Evolutionary conservation across 768 basidiomycete species (phyloP), one percentile per base, ranked within the genome.

Genomic region (Neoboletus brunneissimus): DNA sequence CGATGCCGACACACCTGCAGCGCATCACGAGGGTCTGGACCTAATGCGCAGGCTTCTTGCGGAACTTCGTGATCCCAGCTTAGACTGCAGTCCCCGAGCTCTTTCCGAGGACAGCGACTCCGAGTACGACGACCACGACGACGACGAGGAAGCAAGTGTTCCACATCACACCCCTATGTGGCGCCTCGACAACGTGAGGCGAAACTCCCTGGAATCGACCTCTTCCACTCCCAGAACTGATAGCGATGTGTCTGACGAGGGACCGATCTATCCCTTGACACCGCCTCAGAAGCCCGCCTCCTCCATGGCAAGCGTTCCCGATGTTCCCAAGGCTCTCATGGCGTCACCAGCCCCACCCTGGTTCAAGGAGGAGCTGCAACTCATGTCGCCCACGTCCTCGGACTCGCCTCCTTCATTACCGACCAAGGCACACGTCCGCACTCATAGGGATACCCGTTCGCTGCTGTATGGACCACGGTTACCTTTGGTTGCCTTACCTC

Each of bases 11-110:
- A n/a, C 10, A 10, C 22, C 25, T 15, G 1, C 37, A 12, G 22
- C n/a, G 5, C 15, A 46, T 38, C 29, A 51, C 10, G 53, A 45
- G 5, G 51, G 51, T 11, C 10, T 3, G 25, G 53, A 60, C 23
- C 11, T 58, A 3, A 68, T 68, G 61, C 53, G 48, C 4, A 54
- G 22, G 25, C 41, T 66, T 3, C 61, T 63, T 18, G 40, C 37
- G n/a, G 55, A 56, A 13, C 59, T 66, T n/a, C 54, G 61, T 2
- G 55, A 68, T 29, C 53, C 55, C 35, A 5, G 10, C 11, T 3
- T 66, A 34, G 53, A 68, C 16, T 48, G 25, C 10, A 35, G 4
- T 8, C 55, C 61, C 37, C 51, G 35, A 2, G 1, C 41, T 5
- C 27, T 58, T 6, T 54, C 49, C 22, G 56, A 62, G 25, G 54